phyloP scores from a whole-genome alignment of 2,329 filamentous ascomycete species.

The Arthroderma uncinatum region DNA sequence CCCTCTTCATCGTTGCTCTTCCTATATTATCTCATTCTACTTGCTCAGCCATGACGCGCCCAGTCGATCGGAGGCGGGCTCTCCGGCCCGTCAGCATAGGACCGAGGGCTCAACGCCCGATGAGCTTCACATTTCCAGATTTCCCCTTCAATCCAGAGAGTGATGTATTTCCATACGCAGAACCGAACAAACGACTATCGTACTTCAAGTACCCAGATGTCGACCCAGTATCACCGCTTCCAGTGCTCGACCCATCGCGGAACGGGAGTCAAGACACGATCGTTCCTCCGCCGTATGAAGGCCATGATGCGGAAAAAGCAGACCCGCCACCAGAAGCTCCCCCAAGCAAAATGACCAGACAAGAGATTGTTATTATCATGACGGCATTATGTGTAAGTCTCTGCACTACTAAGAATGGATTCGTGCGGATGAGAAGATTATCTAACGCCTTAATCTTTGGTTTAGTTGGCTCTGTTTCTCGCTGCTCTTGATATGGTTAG shows the following conservation, averaged over 20 bases:
- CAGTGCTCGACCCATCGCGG: not conserved
- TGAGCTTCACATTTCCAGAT: constrained; percentile 6
- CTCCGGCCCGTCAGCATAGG: constrained; percentile 2
- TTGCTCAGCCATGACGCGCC: not conserved
- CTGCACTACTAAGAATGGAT: not conserved
- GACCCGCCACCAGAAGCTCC: constrained; percentile 7
- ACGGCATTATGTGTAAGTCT: constrained; percentile 15
- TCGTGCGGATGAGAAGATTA: not conserved
- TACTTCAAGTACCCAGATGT: constrained; percentile 4
- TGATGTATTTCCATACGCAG: constrained; percentile 6
- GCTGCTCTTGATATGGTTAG: constrained; percentile 48
- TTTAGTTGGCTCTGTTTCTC: constrained; percentile 47
- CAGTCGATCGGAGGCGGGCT: not conserved
- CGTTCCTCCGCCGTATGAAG: not conserved
- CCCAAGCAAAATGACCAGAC: constrained; percentile 9
- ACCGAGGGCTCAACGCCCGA: not conserved
- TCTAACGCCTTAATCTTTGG: not conserved
- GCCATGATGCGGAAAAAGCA: not conserved
- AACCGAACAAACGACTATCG: constrained; percentile 1
- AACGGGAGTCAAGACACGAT: constrained; percentile 7
- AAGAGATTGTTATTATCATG: constrained; percentile 13
- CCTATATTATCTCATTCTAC: not conserved
- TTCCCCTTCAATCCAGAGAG: constrained; percentile 6
- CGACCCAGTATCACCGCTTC: not conserved
- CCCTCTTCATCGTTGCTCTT: not conserved